phyloP scores from a whole-genome alignment of 129 eudicot genomes.

The Helichrysum umbraculigerum region DNA sequence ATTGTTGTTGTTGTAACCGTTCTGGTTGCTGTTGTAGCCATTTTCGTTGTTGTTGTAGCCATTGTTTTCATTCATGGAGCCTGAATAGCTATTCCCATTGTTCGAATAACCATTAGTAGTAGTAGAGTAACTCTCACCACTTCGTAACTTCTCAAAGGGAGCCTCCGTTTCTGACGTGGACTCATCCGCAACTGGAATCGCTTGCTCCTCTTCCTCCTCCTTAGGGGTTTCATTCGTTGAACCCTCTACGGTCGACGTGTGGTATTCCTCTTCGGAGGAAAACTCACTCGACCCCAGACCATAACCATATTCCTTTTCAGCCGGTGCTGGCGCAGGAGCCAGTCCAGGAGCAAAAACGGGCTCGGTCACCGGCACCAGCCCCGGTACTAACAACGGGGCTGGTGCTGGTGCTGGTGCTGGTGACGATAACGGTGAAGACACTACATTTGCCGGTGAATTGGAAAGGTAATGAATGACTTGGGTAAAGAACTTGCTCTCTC shows the following conservation, averaged over 20 bases:
- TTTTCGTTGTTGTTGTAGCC: conserved; percentile 16
- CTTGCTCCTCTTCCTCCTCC: conserved; percentile 9
- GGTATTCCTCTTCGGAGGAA: conserved; percentile 23
- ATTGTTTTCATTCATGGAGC: conserved; percentile 19
- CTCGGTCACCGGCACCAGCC: not conserved
- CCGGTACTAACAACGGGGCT: not conserved
- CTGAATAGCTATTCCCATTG: conserved; percentile 14
- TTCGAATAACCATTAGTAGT: conserved; percentile 10
- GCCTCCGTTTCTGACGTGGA: conserved; percentile 22
- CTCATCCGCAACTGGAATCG: not conserved
- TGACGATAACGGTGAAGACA: not conserved
- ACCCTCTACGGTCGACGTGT: conserved; percentile 8
- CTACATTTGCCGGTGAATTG: not conserved
- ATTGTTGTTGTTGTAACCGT: conserved; percentile 24
- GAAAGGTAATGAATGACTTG: conserved; percentile 35
- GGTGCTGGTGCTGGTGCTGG: conserved; percentile 34
- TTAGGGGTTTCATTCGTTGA: conserved; percentile 13
- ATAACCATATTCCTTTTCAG: conserved; percentile 40
- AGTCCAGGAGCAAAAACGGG: conserved; percentile 15
- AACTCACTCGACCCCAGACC: conserved; percentile 46
- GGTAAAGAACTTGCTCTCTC: conserved; percentile 57
- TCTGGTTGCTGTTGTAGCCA: conserved; percentile 26
- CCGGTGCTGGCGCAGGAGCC: conserved; percentile 39
- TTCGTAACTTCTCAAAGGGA: conserved; percentile 30
- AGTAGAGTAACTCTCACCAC: conserved; percentile 31